Conservation (phyloP, 2,329 filamentous ascomycete genomes). For the Mycosphaerella sp. region DNA sequence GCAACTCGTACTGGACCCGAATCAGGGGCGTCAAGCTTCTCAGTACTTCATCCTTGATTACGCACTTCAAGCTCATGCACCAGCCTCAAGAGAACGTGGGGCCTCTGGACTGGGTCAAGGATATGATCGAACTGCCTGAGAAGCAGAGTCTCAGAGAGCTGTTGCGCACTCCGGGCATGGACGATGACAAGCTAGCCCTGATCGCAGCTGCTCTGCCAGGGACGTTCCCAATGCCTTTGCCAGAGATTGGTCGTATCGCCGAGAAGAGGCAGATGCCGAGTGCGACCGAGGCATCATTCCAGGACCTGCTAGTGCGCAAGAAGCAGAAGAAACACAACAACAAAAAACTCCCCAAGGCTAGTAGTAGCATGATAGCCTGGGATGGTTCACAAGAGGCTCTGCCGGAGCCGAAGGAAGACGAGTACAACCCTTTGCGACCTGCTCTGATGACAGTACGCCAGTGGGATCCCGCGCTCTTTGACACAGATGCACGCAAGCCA, state of each 20-base stretch:
- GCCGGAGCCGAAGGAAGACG: constrained; percentile 40
- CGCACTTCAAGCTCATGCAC: constrained; percentile 56
- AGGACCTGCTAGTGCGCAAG: constrained; percentile 25
- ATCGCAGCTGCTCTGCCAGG: constrained; percentile 32
- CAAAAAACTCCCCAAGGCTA: constrained; percentile 31
- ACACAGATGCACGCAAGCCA: constrained; percentile 28
- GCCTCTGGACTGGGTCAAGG: constrained; percentile 50
- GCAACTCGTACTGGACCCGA: constrained; percentile 34
- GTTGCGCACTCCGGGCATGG: constrained; percentile 50
- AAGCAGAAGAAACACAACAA: constrained; percentile 24
- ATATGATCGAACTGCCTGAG: constrained; percentile 57
- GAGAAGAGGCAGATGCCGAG: constrained; percentile 15
- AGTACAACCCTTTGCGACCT: constrained; percentile 45
- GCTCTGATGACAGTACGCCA: constrained; percentile 18
- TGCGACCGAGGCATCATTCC: constrained; percentile 17
- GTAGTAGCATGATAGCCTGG: constrained; percentile 19
- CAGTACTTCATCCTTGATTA: constrained; percentile 50
- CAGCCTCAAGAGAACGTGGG: constrained; percentile 31
- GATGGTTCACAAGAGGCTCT: constrained; percentile 28
- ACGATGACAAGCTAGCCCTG: constrained; percentile 45
- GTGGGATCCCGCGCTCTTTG: constrained; percentile 28
- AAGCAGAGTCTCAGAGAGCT: constrained; percentile 45
- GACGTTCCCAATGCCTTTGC: constrained; percentile 40
- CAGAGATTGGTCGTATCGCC: constrained; percentile 38
- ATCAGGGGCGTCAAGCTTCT: constrained; percentile 38